Percentiles rank a stretch among this genome's conserved stretches.
Conservation (phyloP, 2,329 filamentous ascomycete species). For the Fusarium udum region DNA sequence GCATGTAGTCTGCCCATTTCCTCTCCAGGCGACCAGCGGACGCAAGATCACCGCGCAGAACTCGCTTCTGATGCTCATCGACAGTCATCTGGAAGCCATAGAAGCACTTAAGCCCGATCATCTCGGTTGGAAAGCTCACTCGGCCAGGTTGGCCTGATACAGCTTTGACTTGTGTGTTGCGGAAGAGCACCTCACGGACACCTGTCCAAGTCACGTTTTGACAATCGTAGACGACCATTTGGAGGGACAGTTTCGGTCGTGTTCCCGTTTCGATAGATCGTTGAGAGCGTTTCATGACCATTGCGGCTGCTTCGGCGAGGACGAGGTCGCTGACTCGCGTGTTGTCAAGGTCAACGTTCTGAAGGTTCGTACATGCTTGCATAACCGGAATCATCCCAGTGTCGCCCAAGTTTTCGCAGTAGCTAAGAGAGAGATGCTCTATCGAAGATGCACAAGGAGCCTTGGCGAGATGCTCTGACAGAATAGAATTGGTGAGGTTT, state of each 20-base stretch:
- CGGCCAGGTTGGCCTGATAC: slow-evolving; percentile 51
- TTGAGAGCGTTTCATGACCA: slow-evolving; percentile 72
- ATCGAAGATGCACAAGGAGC: slow-evolving; percentile 77
- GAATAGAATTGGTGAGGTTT: slow-evolving; percentile 76
- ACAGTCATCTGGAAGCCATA: slow-evolving; percentile 96
- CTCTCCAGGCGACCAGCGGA: slow-evolving; percentile 82
- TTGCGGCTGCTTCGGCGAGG: slow-evolving; percentile 84
- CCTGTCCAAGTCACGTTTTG: slow-evolving; percentile 93
- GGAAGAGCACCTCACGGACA: slow-evolving; percentile 83
- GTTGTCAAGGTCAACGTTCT: slow-evolving; percentile 88
- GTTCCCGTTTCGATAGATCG: slow-evolving; percentile 52
- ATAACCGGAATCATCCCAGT: slow-evolving; percentile 84
- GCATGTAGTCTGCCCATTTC: slow-evolving; percentile 96
- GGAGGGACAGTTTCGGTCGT: slow-evolving; percentile 70
- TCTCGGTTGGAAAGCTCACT: slow-evolving; percentile 74
- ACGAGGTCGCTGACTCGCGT: slow-evolving; percentile 88
- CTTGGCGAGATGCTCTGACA: slow-evolving; percentile 77
- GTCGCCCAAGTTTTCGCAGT: slow-evolving; percentile 88
- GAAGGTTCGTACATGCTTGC: slow-evolving; percentile 75
- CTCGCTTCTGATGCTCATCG: slow-evolving; percentile 89
- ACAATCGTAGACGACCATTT: slow-evolving; percentile 89
- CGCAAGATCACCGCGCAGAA: slow-evolving; percentile 78
- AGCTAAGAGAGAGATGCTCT: slow-evolving; percentile 86
- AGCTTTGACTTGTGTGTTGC: slow-evolving; percentile 79
- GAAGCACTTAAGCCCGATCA: slow-evolving; percentile 91